Conservation (phyloP, 73 alveolate genomes). For the Paramecium caudatum region DNA sequence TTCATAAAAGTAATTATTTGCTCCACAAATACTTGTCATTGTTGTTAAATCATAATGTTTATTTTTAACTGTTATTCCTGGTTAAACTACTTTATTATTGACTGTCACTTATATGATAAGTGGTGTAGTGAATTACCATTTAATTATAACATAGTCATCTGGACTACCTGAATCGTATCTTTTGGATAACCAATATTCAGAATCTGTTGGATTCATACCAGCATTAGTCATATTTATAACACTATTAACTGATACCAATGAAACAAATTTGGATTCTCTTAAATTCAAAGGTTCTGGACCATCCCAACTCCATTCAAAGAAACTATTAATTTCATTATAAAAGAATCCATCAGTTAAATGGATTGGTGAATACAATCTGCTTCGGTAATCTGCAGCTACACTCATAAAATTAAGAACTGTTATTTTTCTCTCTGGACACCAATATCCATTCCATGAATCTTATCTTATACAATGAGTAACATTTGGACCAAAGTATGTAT, state of each 20-base stretch:
- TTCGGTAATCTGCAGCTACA: slow-evolving; percentile 64
- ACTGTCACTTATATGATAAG: slow-evolving; percentile 3
- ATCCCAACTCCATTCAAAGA: slow-evolving; percentile 71
- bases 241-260: slow-evolving; percentile 24
- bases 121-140: neutral
- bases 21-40: slow-evolving; percentile 68
- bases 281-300: slow-evolving; percentile 74
- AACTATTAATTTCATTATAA: slow-evolving; percentile 62
- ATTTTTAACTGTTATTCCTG: slow-evolving; percentile 30
- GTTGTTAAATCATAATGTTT: slow-evolving; percentile 35
- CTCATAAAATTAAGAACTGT: slow-evolving; percentile 52
- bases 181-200: slow-evolving; percentile 55
- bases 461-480: slow-evolving; percentile 38
- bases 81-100: neutral
- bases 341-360: slow-evolving; percentile 70
- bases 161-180: slow-evolving; percentile 30
- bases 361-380: slow-evolving; percentile 72
- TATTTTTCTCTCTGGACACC: slow-evolving; percentile 34
- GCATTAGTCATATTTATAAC: slow-evolving; percentile 36
- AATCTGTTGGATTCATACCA: slow-evolving; percentile 56
- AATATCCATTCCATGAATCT: slow-evolving; percentile 73
- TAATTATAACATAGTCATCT: neutral
- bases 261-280: slow-evolving; percentile 70
- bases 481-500: slow-evolving; percentile 65
- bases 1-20: slow-evolving; percentile 71